A percentile compares a stretch with the other conserved stretches of the same genome.
phyloP scores from a whole-genome alignment of 352 stramenopile species.

The Globisporangium orthogonon region DNA sequence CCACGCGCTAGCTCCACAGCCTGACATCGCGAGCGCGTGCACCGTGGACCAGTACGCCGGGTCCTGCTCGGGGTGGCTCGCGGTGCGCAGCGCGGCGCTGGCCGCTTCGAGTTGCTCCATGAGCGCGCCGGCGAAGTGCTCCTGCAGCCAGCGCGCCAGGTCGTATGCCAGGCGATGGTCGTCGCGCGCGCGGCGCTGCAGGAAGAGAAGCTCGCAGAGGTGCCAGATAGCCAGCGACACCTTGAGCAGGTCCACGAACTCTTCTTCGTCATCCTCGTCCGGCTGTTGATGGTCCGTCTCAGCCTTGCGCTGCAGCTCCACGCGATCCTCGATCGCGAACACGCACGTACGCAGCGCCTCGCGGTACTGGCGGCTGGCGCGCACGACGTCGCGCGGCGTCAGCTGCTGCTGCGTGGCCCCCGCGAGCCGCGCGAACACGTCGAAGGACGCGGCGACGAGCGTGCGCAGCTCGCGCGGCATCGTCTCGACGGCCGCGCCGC shows the following conservation, averaged over 20 bases:
- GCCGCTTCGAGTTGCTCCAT: conserved; percentile 48
- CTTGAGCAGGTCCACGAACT: conserved; percentile 64
- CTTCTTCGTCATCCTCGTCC: conserved; percentile 27
- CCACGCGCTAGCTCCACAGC: conserved; percentile 47
- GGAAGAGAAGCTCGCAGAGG: conserved; percentile 68
- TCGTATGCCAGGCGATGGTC: conserved; percentile 65
- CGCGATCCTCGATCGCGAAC: conserved; percentile 52
- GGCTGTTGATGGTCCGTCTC: neutral
- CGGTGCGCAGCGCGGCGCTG: conserved; percentile 33
- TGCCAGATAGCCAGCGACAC: conserved; percentile 77
- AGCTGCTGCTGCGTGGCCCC: conserved; percentile 11
- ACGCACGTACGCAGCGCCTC: conserved; percentile 63
- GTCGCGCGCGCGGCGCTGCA: conserved; percentile 44
- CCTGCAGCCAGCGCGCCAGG: conserved; percentile 63
- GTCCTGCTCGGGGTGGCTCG: conserved; percentile 32
- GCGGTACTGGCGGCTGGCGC: conserved; percentile 63
- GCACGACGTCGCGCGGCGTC: conserved; percentile 26
- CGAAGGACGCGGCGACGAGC: conserved; percentile 53
- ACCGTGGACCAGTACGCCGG: conserved; percentile 60
- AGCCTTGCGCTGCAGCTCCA: conserved; percentile 17
- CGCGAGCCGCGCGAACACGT: conserved; percentile 38
- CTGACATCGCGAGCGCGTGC: conserved; percentile 44
- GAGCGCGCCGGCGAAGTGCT: conserved; percentile 54
- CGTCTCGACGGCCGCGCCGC: conserved; percentile 12
- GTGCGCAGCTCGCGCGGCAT: conserved; percentile 52